These are phyloP conservation scores for Bromus sterilis DNA, from an alignment of 176 grass and related monocot species.

Conservation along the genomic window DNA sequence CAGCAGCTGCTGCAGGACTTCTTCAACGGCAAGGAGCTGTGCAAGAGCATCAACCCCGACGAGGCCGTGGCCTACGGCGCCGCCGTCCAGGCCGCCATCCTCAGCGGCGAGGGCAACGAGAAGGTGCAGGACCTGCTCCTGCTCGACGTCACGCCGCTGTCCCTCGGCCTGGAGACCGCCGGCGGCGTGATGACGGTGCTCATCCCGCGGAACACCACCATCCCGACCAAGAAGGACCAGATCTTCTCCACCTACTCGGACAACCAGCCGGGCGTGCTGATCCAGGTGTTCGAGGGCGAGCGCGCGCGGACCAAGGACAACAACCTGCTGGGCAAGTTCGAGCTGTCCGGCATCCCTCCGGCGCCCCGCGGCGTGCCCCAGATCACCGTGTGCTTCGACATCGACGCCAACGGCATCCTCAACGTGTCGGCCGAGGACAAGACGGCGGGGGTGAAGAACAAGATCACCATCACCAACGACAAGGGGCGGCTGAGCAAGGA, in stretches of 20 bases:
- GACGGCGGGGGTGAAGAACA: slow-evolving; percentile 83
- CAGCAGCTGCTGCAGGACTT: slow-evolving; percentile 83
- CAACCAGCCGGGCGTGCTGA: slow-evolving; percentile 66
- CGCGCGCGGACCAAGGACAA: slow-evolving; percentile 68
- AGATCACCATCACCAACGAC: slow-evolving; percentile 86
- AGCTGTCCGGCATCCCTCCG: slow-evolving; percentile 60
- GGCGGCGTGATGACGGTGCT: slow-evolving; percentile 72
- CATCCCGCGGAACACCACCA: slow-evolving; percentile 74
- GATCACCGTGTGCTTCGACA: slow-evolving; percentile 80
- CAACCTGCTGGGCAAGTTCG: slow-evolving; percentile 78
- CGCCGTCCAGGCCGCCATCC: slow-evolving; percentile 73
- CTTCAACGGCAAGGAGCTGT: slow-evolving; percentile 88
- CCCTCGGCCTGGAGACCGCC: slow-evolving; percentile 61
- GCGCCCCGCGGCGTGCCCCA: slow-evolving; percentile 64
- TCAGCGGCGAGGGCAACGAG: slow-evolving; percentile 77
- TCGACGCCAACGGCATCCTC: slow-evolving; percentile 79
- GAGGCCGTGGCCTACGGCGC: slow-evolving; percentile 83
- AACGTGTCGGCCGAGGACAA: slow-evolving; percentile 89
- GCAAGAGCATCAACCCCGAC: slow-evolving; percentile 96
- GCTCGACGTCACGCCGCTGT: slow-evolving; percentile 73
- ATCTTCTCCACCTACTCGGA: slow-evolving; percentile 77
- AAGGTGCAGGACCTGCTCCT: slow-evolving; percentile 75
- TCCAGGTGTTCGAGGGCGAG: slow-evolving; percentile 84
- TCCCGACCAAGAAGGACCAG: slow-evolving; percentile 80
- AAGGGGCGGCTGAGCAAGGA: slow-evolving; percentile 85